Conservation (phyloP, 1,139 yeast genomes). For the Suhomyces coccinellae region DNA sequence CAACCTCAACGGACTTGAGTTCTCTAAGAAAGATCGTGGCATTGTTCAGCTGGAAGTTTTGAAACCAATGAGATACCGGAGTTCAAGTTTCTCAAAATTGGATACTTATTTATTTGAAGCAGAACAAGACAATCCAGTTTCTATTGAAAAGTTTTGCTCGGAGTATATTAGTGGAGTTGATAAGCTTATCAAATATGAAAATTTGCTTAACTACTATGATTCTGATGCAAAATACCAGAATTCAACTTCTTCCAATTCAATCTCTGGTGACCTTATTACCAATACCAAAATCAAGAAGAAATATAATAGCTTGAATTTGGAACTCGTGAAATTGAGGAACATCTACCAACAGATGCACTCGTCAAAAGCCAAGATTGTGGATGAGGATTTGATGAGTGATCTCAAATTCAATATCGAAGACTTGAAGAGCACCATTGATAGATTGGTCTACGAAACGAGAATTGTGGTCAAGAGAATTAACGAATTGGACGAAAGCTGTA, state of each 20-base stretch:
- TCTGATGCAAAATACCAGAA: neutral
- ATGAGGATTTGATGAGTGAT: slow-evolving; percentile 33
- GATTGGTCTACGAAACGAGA: slow-evolving; percentile 78
- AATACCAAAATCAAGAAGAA: slow-evolving; percentile 24
- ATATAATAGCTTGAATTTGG: slow-evolving; percentile 33
- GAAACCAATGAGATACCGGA: slow-evolving; percentile 18
- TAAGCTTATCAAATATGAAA: slow-evolving; percentile 16
- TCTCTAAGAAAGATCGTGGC: slow-evolving; percentile 16
- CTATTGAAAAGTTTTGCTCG: slow-evolving; percentile 29
- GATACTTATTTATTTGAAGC: neutral
- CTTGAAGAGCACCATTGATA: slow-evolving; percentile 68
- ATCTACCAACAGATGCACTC: slow-evolving; percentile 31
- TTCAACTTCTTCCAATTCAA: neutral
- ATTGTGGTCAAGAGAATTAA: slow-evolving; percentile 69
- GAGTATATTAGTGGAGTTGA: slow-evolving; percentile 27
- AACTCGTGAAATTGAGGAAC: slow-evolving; percentile 32
- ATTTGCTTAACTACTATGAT: slow-evolving; percentile 4
- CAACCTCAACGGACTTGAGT: slow-evolving; percentile 32
- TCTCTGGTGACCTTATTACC: slow-evolving; percentile 9
- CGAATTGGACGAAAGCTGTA: slow-evolving; percentile 73
- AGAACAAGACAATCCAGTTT: slow-evolving; percentile 11
- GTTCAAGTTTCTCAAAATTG: slow-evolving; percentile 42
- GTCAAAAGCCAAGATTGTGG: slow-evolving; percentile 32
- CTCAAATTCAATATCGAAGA: slow-evolving; percentile 57
- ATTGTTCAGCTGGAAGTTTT: neutral